These are phyloP conservation scores for Gaultheria prostrata DNA, from an alignment of 148 eudicot genomes.

Conservation along the genomic window DNA sequence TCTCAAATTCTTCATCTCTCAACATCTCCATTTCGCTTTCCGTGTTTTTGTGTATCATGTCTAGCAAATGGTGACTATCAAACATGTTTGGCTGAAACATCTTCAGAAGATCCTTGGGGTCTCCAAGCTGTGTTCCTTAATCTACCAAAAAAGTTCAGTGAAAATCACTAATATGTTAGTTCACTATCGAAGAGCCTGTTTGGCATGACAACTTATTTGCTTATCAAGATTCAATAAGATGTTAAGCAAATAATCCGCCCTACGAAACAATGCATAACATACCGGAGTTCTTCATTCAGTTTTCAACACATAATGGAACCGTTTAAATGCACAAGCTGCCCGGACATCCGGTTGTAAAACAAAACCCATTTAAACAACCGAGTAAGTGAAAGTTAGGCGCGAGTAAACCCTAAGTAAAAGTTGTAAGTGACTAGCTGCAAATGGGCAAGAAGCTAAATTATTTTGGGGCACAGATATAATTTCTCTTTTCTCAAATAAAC, in stretches of 20 bases:
- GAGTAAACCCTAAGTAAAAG: neutral
- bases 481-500: neutral
- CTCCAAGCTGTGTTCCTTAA: slow-evolving; percentile 3
- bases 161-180: neutral
- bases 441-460: neutral
- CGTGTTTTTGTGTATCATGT: slow-evolving; percentile 51
- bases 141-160: neutral
- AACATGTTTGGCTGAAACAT: slow-evolving; percentile 84
- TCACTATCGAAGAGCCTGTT: too few species aligned
- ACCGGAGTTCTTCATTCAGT: too few species aligned
- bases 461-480: neutral
- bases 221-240: too few species aligned
- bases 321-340: too few species aligned
- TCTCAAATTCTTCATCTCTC: slow-evolving; percentile 80
- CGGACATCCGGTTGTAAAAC: too few species aligned
- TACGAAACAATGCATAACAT: too few species aligned
- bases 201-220: too few species aligned
- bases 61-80: slow-evolving; percentile 64
- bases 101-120: slow-evolving; percentile 19
- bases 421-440: neutral
- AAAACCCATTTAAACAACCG: too few species aligned
- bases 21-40: slow-evolving; percentile 66
- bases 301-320: too few species aligned
- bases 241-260: too few species aligned
- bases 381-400: neutral